Evolutionary conservation across 2,329 filamentous ascomycete genomes (phyloP), one percentile per base, ranked within the genome.

Genomic region (Penicillium sp.): DNA sequence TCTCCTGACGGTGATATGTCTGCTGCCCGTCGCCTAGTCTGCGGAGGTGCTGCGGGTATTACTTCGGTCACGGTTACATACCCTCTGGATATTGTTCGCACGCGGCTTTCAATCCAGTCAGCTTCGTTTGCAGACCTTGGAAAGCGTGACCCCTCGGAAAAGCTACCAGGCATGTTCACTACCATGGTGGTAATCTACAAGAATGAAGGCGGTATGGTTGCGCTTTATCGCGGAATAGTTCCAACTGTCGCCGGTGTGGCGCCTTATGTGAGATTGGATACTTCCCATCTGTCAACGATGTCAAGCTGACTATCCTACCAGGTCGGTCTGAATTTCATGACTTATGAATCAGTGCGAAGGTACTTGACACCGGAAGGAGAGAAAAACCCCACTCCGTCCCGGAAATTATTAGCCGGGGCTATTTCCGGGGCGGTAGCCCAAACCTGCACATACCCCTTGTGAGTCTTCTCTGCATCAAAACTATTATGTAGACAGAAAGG

Each of bases 401-500:
- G 91, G 38, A 98, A 97, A 63, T 75, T 98, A 28, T 77, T 83
- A 18, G 91, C 93, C 3, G 93, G 93, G 41, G 93, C 93, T 10
- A 80, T 97, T 36, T 95, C 90, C n/a, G 93, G 93, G 26, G 93
- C 88, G 18, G 86, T 98, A 36, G 93, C 93, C 28, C 93, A 98
- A 66, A 97, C 91, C 2, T 95, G 86, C 76, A 98, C 93, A 60
- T 98, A 98, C 69, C 93, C 93, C 47, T 96, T 98, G 86, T 94
- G 70, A 78, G 86, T 42, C 34, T 18, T 16, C 14, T 21, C 29
- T 30, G 31, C 4, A 32, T 18, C 9, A 20, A 16, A 8, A 4
- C 7, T 7, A 14, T 23, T 20, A 39, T 27, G 33, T 36, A 54
- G 33, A 53, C 43, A 2, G 27, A 13, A 23, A 27, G 11, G 25